Percentiles rank a stretch among this genome's conserved stretches.
These are phyloP conservation scores for Epichloe typhina DNA, from an alignment of 2,329 filamentous ascomycete genomes.

Conservation along the genomic window DNA sequence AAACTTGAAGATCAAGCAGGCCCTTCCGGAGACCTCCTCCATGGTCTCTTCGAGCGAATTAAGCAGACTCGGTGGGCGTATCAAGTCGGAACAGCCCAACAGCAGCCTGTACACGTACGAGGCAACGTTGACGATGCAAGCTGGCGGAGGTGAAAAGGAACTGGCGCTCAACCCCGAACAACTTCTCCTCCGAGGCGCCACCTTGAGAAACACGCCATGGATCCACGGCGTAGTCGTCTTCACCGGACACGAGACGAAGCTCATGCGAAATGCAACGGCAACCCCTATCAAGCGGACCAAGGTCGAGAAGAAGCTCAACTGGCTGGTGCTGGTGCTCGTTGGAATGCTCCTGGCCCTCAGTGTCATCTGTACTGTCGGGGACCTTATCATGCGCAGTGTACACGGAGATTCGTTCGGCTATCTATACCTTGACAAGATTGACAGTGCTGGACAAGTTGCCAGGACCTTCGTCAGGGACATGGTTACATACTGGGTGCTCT, in stretches of 20 bases:
- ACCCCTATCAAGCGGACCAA: conserved; percentile 96
- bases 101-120: conserved; percentile 98
- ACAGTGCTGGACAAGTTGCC: conserved; percentile 40
- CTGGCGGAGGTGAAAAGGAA: conserved; percentile 87
- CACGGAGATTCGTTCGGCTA: conserved; percentile 54
- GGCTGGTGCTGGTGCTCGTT: conserved; percentile 82
- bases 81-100: conserved; percentile 94
- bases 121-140: conserved; percentile 81
- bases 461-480: conserved; percentile 85
- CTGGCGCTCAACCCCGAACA: conserved; percentile 83
- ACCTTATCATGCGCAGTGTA: conserved; percentile 64
- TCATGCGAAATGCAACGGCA: conserved; percentile 96
- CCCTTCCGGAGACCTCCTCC: conserved; percentile 77
- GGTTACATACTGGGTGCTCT: conserved; percentile 96
- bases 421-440: conserved; percentile 51
- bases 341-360: conserved; percentile 73
- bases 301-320: conserved; percentile 87
- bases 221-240: conserved; percentile 94
- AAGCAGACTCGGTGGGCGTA: conserved; percentile 68
- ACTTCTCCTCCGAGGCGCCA: conserved; percentile 82
- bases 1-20: conserved; percentile 98
- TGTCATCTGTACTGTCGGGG: conserved; percentile 80
- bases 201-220: conserved; percentile 92
- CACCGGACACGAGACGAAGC: conserved; percentile 85
- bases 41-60: conserved; percentile 80